phyloP scores from a whole-genome alignment of 805 yeast genomes.

The Torulaspora delbrueckii region DNA sequence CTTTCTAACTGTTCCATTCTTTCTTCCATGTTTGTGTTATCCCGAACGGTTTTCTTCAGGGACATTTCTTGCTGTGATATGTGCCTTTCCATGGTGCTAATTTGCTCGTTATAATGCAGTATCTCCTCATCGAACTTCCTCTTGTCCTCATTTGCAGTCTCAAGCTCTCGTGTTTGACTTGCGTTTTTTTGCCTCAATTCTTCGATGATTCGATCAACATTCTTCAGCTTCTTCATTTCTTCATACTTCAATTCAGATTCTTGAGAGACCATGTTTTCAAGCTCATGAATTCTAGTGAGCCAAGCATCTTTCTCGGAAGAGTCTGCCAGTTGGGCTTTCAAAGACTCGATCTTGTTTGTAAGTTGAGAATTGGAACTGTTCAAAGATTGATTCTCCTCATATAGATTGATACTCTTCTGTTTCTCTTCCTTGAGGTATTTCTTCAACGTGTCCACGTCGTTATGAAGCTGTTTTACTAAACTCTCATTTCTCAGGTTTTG shows the following conservation, averaged over 20 bases:
- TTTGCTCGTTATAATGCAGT: slow-evolving; percentile 40
- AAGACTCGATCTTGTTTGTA: slow-evolving; percentile 40
- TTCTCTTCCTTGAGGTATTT: slow-evolving; percentile 40
- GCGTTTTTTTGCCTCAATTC: slow-evolving; percentile 50
- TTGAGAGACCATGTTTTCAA: slow-evolving; percentile 48
- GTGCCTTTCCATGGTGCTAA: slow-evolving; percentile 41
- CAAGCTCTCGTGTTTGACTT: slow-evolving; percentile 47
- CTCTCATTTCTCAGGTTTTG: slow-evolving; percentile 33
- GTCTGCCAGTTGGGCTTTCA: slow-evolving; percentile 47
- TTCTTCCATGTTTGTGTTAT: slow-evolving; percentile 51
- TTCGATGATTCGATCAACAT: slow-evolving; percentile 48
- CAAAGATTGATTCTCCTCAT: slow-evolving; percentile 64
- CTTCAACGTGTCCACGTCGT: slow-evolving; percentile 32
- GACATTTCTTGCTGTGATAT: slow-evolving; percentile 43
- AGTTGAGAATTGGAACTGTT: slow-evolving; percentile 52
- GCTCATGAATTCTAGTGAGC: slow-evolving; percentile 49
- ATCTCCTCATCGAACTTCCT: slow-evolving; percentile 50
- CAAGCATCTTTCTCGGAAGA: slow-evolving; percentile 53
- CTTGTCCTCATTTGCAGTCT: slow-evolving; percentile 55
- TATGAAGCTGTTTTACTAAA: slow-evolving; percentile 36
- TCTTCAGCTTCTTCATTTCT: slow-evolving; percentile 46
- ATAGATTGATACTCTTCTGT: slow-evolving; percentile 50
- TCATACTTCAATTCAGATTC: slow-evolving; percentile 48
- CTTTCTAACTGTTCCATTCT: slow-evolving; percentile 47
- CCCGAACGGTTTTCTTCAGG: slow-evolving; percentile 50